Conservation (phyloP, 768 basidiomycete species). For the Tulasnella sp. region DNA sequence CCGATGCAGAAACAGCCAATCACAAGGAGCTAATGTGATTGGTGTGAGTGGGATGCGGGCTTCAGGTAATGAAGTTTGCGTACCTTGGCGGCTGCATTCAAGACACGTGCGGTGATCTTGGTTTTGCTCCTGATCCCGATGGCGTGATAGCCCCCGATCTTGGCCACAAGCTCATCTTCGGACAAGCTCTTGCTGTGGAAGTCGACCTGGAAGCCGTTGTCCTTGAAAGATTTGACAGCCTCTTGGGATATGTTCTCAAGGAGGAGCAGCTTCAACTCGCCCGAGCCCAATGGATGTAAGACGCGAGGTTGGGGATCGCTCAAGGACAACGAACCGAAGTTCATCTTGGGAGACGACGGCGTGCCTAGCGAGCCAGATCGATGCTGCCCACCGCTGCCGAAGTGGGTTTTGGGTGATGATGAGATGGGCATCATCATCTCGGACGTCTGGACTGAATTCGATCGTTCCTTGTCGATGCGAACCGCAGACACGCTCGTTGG, state of each 20-base stretch:
- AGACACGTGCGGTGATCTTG: constrained; percentile 81
- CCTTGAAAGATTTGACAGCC: constrained; percentile 67
- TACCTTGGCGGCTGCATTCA: constrained; percentile 80
- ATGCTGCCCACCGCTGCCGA: not conserved
- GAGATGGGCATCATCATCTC: constrained; percentile 2
- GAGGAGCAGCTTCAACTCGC: constrained; percentile 67
- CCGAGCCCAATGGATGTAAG: constrained; percentile 74
- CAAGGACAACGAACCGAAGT: not conserved
- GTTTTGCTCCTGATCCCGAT: constrained; percentile 98
- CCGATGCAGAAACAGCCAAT: constrained; percentile 99
- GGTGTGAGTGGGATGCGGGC: not conserved
- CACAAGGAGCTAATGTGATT: constrained; percentile 58
- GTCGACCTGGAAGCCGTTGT: constrained; percentile 86
- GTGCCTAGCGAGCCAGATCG: not conserved
- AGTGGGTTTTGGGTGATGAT: not conserved
- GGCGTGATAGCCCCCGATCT: constrained; percentile 77
- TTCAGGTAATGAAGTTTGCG: constrained; percentile 23
- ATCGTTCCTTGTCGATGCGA: not conserved
- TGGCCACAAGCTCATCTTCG: constrained; percentile 87
- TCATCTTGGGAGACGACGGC: not conserved
- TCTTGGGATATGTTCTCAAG: constrained; percentile 93
- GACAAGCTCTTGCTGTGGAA: constrained; percentile 72
- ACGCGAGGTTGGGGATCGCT: constrained; percentile 49
- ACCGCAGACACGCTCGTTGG: not conserved
- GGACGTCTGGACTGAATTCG: not conserved